Base-by-base conservation (phyloP, 179 eudicot species). In the Beta macrorhiza region DNA sequence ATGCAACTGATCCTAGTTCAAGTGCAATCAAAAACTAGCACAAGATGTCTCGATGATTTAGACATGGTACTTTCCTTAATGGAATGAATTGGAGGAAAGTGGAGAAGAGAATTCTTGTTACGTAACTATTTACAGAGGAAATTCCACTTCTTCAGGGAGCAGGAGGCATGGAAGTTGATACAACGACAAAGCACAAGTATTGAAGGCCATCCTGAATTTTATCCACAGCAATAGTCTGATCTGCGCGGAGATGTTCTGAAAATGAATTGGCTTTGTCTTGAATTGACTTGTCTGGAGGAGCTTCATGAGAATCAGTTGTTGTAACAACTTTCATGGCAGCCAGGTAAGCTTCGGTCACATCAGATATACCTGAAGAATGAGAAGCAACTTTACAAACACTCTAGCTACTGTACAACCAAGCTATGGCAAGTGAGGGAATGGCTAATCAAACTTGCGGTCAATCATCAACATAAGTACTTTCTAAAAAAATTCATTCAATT, bases 171-270 rank as follows among this genome's bases (percentile, higher is more conserved):
- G 97, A 91, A 79, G 92, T 89, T 9, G 97, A 90, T 81, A 94
- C 79, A 72, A 91, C 86, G 70, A 94, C 87, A 25, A 89, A 89
- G 78, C 91, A 89, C 83, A 97, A 79, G 84, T 86, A 84, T 71
- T 90, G 92, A 44, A 93, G 88, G 65, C 93, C 97, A 12, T 93
- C 98, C 86, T 91, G 92, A 79, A 94, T 89, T 89, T 92, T 97
- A 71, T 90, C 89, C 57, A 91, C 74, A 16, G 97, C 95, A 53
- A 89, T 88, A 52, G 80, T 87, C 45, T 74, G 89, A 89, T 91
- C 97, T 15, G 88, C 81, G 20, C 87, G 91, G 25, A 97, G 91
- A 83, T 81, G 87, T 78, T 87, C 90, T 1, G 90, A 87, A 62
- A 88, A 89, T 13, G 89, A 64, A 72, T 70, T 78, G 42, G 90